Evolutionary conservation across 2,329 filamentous ascomycete genomes (phyloP).

Genomic region (Diplocarpon rosae): DNA sequence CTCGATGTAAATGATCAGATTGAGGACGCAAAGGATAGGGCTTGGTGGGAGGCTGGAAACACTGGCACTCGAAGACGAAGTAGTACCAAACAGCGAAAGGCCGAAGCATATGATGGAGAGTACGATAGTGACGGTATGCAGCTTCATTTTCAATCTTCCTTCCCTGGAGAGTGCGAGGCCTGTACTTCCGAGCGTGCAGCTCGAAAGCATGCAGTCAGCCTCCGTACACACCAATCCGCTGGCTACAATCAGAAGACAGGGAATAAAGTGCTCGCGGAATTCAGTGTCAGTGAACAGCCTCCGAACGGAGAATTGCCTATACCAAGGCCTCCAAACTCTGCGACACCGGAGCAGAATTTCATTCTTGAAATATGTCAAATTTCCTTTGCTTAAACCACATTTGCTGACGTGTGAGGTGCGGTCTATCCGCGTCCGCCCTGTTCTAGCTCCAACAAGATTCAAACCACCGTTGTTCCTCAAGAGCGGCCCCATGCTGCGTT

Average conservation of each 20-base stretch:
- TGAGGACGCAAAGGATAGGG: slow-evolving; percentile 39
- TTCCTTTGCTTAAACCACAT: slow-evolving; percentile 13
- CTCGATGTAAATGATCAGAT: slow-evolving; percentile 34
- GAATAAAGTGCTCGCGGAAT: slow-evolving; percentile 2
- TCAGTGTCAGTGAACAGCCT: neutral
- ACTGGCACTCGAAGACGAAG: slow-evolving; percentile 32
- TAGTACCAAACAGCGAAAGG: slow-evolving; percentile 32
- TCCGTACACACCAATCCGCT: slow-evolving; percentile 2
- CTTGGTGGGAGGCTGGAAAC: slow-evolving; percentile 67
- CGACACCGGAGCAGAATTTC: neutral
- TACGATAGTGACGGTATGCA: slow-evolving; percentile 48
- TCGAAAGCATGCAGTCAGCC: slow-evolving; percentile 2
- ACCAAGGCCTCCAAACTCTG: neutral
- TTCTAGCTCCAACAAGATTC: slow-evolving; percentile 53
- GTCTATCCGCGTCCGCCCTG: slow-evolving; percentile 26
- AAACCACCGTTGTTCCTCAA: slow-evolving; percentile 75
- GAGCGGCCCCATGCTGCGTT: slow-evolving; percentile 82
- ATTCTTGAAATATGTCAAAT: neutral
- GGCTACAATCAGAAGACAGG: slow-evolving; percentile 6
- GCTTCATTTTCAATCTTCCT: slow-evolving; percentile 8
- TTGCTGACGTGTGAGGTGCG: slow-evolving; percentile 29
- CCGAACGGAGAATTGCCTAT: neutral
- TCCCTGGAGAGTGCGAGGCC: slow-evolving; percentile 10
- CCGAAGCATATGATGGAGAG: slow-evolving; percentile 55
- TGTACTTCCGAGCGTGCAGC: slow-evolving; percentile 12